A percentile compares a stretch with the other conserved stretches of the same genome.
phyloP scores from a whole-genome alignment of 257 asterid genomes.

The Agastache rugosa region DNA sequence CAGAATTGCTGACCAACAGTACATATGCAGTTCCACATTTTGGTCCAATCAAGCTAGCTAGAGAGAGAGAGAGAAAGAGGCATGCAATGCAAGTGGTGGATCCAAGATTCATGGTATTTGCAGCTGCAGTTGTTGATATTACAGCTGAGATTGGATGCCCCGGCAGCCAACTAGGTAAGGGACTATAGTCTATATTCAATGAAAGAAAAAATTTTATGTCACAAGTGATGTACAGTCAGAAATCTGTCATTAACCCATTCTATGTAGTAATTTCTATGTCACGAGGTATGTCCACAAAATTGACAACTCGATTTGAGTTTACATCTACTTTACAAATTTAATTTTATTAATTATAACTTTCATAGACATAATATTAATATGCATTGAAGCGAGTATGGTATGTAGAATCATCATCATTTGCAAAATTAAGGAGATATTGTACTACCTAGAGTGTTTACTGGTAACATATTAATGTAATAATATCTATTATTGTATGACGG shows the following conservation, averaged over 20 bases:
- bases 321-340: not conserved
- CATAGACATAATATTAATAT: too few species aligned
- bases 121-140: conserved; percentile 14
- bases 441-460: too few species aligned
- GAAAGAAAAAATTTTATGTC: not conserved
- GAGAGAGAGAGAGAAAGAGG: not conserved
- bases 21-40: not conserved
- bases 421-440: too few species aligned
- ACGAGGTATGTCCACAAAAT: not conserved
- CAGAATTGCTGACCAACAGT: conserved; percentile 16
- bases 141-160: conserved; percentile 13
- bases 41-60: conserved; percentile 14
- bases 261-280: not conserved
- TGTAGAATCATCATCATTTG: too few species aligned
- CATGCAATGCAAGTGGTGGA: not conserved
- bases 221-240: not conserved
- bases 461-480: too few species aligned
- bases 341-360: not conserved
- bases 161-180: not conserved
- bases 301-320: not conserved
- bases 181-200: conserved; percentile 20
- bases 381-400: not conserved
- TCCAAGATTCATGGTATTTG: conserved; percentile 29
- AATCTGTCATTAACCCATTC: not conserved
- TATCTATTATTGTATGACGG: too few species aligned